A percentile compares a stretch with the other conserved stretches of the same genome.
phyloP scores from a whole-genome alignment of 345 rosid species.

The Cardamine resedifolia region DNA sequence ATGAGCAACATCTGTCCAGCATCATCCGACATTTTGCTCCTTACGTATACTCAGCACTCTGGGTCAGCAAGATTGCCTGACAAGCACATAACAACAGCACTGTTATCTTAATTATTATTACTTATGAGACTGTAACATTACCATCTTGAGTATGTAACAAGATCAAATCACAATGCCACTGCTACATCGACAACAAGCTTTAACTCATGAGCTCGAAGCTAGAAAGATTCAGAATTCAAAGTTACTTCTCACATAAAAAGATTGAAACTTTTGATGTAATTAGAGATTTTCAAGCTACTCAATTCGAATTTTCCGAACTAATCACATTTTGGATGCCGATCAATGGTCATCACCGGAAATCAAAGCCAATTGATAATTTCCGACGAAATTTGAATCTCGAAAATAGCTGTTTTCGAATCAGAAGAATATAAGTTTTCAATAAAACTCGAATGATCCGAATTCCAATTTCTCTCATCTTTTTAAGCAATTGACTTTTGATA shows the following conservation, averaged over 20 bases:
- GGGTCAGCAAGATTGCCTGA: constrained; percentile 23
- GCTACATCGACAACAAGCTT: not conserved
- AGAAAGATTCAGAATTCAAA: constrained; percentile 3
- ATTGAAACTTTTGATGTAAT: not conserved
- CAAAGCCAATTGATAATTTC: constrained; percentile 15
- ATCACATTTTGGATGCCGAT: constrained; percentile 27
- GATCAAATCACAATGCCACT: constrained; percentile 5
- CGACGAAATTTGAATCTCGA: not conserved
- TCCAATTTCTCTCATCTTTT: constrained; percentile 4
- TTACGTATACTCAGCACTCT: constrained; percentile 32
- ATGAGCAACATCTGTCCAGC: constrained; percentile 61
- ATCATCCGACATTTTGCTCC: constrained; percentile 67
- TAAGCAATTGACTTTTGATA: not conserved
- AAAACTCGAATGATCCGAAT: constrained; percentile 16
- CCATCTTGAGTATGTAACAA: not conserved
- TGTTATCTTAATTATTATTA: not conserved
- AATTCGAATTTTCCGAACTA: constrained; percentile 10
- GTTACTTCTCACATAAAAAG: not conserved
- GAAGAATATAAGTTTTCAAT: not conserved
- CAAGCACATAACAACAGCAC: constrained; percentile 22
- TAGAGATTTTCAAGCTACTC: constrained; percentile 13
- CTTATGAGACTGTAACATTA: not conserved
- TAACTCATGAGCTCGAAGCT: constrained; percentile 3
- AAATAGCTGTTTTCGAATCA: not conserved
- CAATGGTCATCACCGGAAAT: constrained; percentile 12